Evolutionary conservation across 257 asterid genomes (phyloP).

Genomic region (Pogostemon cablin): DNA sequence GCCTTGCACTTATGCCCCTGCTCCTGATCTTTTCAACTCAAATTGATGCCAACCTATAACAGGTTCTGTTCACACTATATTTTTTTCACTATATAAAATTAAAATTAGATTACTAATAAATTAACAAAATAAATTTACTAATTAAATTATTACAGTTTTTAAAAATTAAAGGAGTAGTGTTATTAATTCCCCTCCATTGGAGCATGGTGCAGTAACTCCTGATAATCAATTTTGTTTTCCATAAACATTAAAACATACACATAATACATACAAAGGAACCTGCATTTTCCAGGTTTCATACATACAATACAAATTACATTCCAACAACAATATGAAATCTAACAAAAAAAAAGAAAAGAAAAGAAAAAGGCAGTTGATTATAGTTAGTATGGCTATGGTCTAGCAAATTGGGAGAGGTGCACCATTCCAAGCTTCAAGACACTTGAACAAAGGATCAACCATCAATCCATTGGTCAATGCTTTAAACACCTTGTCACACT

Average conservation of each 20-base stretch:
- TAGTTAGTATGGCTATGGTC: not conserved
- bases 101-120: too few relatives aligned
- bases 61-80: too few relatives aligned
- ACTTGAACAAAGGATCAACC: constrained; percentile 60
- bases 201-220: too few relatives aligned
- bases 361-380: not conserved
- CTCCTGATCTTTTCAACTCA: too few relatives aligned
- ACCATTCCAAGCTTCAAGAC: constrained; percentile 63
- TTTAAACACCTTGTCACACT: constrained; percentile 55
- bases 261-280: constrained; percentile 20
- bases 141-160: too few relatives aligned
- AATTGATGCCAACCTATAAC: too few relatives aligned
- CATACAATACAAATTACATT: constrained; percentile 18
- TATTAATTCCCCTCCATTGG: too few relatives aligned
- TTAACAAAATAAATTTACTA: too few relatives aligned
- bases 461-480: constrained; percentile 50
- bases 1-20: too few relatives aligned
- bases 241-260: not conserved
- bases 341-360: not conserved
- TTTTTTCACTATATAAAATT: too few relatives aligned
- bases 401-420: constrained; percentile 58
- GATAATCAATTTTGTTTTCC: too few relatives aligned
- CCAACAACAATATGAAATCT: not conserved
- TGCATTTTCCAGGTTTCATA: constrained; percentile 1
- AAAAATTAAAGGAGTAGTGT: too few relatives aligned